Evolutionary conservation across 208 protist species (phyloP).

Genomic region (Angomonas deanei): DNA sequence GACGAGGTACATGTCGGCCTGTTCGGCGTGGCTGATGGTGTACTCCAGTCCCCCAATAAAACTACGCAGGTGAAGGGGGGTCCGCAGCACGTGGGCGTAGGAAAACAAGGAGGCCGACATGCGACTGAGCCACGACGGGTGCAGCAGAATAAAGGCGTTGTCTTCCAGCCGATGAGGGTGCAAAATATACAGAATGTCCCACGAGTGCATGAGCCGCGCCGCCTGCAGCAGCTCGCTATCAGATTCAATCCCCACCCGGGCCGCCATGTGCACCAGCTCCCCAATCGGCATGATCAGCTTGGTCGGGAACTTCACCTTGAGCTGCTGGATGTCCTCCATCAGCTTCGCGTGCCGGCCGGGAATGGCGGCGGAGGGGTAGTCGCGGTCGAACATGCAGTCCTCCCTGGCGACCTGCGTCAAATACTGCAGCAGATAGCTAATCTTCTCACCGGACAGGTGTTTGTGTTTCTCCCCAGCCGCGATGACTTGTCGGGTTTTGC

Average conservation of each 20-base stretch:
- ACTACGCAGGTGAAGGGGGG: conserved; percentile 75
- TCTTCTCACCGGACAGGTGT: conserved; percentile 52
- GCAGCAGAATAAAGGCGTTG: conserved; percentile 70
- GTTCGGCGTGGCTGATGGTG: conserved; percentile 59
- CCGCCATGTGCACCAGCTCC: conserved; percentile 68
- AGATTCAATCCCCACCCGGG: conserved; percentile 59
- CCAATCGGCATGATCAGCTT: conserved; percentile 77
- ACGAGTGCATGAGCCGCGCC: conserved; percentile 77
- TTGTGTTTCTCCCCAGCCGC: conserved; percentile 43
- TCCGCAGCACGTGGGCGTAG: conserved; percentile 79
- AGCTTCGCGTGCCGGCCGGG: conserved; percentile 67
- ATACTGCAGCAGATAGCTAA: conserved; percentile 62
- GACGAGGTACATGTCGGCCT: conserved; percentile 70
- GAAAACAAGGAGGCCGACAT: conserved; percentile 79
- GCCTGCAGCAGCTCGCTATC: conserved; percentile 70
- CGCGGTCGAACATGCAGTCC: conserved; percentile 63
- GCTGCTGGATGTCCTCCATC: conserved; percentile 44
- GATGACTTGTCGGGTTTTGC: conserved; percentile 75
- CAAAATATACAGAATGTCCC: conserved; percentile 83
- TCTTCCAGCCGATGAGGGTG: conserved; percentile 54
- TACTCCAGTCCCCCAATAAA: conserved; percentile 85
- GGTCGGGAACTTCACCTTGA: conserved; percentile 44
- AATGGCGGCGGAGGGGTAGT: conserved; percentile 63
- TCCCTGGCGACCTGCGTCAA: conserved; percentile 52
- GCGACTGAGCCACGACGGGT: conserved; percentile 73